Percentiles rank a stretch among this genome's conserved stretches.
These are phyloP conservation scores for Schwanniomyces pseudopolymorphus DNA, from an alignment of 805 yeast genomes.

Conservation along the genomic window DNA sequence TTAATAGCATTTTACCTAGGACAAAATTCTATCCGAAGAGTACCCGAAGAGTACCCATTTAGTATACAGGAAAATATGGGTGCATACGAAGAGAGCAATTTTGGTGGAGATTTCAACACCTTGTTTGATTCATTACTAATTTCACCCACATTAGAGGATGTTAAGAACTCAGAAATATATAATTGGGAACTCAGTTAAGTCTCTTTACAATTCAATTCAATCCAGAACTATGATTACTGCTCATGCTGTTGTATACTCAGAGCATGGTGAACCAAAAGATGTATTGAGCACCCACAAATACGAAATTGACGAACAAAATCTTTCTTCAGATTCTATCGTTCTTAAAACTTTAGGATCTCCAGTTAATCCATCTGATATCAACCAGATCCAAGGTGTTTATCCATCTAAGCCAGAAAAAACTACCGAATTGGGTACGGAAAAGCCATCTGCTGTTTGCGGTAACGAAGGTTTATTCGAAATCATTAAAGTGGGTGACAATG, in stretches of 20 bases:
- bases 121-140: background rate
- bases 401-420: conserved; percentile 50
- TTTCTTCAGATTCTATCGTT: conserved; percentile 32
- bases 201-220: conserved; percentile 5
- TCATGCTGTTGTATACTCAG: conserved; percentile 64
- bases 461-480: conserved; percentile 92
- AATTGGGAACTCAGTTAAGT: background rate
- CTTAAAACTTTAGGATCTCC: conserved; percentile 42
- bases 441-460: conserved; percentile 83
- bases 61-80: too few relatives aligned
- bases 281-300: conserved; percentile 53
- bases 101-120: background rate
- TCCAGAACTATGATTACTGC: conserved; percentile 46
- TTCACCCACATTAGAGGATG: background rate
- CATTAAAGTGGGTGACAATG: conserved; percentile 63
- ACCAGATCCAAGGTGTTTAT: conserved; percentile 47
- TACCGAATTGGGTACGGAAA: conserved; percentile 52
- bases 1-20: too few relatives aligned
- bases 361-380: conserved; percentile 45
- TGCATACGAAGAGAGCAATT: background rate
- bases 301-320: conserved; percentile 46
- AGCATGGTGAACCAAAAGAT: conserved; percentile 66
- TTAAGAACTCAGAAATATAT: background rate
- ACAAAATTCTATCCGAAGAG: too few relatives aligned
- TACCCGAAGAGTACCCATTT: too few relatives aligned